Base-by-base conservation (phyloP, 1,284 basidiomycete species). In the Cystobasidiaceae sp. region DNA sequence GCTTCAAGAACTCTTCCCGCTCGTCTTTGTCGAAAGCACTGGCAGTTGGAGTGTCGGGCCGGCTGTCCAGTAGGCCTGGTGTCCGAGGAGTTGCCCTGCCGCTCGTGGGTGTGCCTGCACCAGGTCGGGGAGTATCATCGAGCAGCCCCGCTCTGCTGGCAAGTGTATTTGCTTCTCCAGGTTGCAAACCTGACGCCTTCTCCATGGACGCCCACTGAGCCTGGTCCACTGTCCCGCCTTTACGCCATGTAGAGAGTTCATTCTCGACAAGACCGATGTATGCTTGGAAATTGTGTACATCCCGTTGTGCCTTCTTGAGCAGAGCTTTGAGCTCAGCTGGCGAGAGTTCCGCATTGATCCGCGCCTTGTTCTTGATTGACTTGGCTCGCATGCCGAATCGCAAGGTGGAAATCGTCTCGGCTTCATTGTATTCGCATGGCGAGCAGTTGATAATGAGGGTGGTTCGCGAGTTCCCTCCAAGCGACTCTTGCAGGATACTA, bases 391-490 rank as follows among this genome's bases (percentile, higher is more conserved):
- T 96, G 83, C 96, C 96, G 78, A 99, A 99, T 30, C 96, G 88
- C 33, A 99, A 84, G 1, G 96, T 99, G 0, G 88, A 90, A n/a
- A 99, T 82, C 0, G 96, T 99, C 79, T 99, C 96, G 1, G 90
- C 82, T 75, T 96, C 92, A 74, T 99, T 99, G 81, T 92, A 99
- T 0, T 89, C 86, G 1, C 91, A 93, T 13, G 96, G 96, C 25
- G 96, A 99, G 75, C 93, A 97, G 67, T 98, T 99, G 80, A 99
- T 97, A 75, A 99, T 97, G 39, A 99, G 84, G 0, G 96, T 99
- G 21, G 96, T 99, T 44, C 96, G 86, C 33, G 94, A 97, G 79
- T 99, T 99, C 76, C 96, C 96, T 75, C 96, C 96, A 5, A 99
- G 84, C 30, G 96, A 99, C 79, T 99, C 97, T 92, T 98, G 96